phyloP scores from a whole-genome alignment of 176 grass and related monocot genomes.

The Miscanthus lutarioriparius region DNA sequence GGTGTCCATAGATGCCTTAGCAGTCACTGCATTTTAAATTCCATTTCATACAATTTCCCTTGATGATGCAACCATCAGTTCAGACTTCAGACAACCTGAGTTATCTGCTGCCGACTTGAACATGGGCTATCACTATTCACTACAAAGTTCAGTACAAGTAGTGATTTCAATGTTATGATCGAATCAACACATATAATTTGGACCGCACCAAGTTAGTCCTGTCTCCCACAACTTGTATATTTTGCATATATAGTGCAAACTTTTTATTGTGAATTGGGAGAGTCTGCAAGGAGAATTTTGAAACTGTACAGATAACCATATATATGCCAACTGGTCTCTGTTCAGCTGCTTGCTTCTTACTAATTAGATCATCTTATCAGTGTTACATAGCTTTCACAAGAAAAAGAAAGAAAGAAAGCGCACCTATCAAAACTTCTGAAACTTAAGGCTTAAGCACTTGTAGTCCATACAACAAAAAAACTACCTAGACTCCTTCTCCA shows the following conservation, averaged over 20 bases:
- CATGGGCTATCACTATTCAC: slow-evolving; percentile 8
- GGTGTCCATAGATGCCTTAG: background rate
- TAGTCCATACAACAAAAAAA: slow-evolving; percentile 25
- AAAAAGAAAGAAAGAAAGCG: slow-evolving; percentile 13
- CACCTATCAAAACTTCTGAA: slow-evolving; percentile 5
- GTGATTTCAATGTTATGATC: background rate
- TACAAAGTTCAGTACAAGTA: background rate
- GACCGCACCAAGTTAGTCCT: background rate
- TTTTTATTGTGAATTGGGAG: background rate
- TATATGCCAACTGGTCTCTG: slow-evolving; percentile 10
- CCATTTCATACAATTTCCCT: background rate
- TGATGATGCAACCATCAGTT: background rate
- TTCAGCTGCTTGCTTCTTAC: background rate
- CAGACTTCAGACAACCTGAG: background rate
- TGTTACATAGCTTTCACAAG: slow-evolving; percentile 33
- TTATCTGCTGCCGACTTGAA: slow-evolving; percentile 16
- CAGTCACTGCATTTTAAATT: background rate
- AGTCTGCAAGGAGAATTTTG: background rate
- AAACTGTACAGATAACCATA: background rate
- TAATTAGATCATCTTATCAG: background rate
- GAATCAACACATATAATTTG: background rate
- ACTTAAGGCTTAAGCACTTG: slow-evolving; percentile 32
- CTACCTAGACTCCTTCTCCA: slow-evolving; percentile 35
- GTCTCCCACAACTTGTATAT: background rate
- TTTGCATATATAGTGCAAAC: background rate